phyloP scores from a whole-genome alignment of 768 basidiomycete species.

The Infundibulicybe gibba region DNA sequence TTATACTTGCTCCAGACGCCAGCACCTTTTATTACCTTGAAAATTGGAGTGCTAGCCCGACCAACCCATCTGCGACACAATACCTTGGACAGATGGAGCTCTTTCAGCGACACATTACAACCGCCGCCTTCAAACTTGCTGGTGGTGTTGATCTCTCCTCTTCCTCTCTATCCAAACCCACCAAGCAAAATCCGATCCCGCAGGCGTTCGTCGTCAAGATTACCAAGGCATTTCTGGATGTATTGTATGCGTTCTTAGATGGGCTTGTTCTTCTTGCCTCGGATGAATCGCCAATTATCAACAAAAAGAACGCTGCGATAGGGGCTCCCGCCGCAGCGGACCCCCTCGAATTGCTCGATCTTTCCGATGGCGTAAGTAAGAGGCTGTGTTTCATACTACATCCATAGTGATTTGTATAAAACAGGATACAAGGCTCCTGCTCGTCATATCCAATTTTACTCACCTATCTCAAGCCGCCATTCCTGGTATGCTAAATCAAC shows the following conservation, averaged over 20 bases:
- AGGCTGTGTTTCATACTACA: slow-evolving; percentile 17
- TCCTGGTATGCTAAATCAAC: slow-evolving; percentile 75
- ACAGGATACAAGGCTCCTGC: slow-evolving; percentile 84
- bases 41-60: slow-evolving; percentile 69
- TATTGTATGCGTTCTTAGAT: slow-evolving; percentile 81
- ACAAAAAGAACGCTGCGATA: slow-evolving; percentile 30
- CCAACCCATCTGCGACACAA: slow-evolving; percentile 62
- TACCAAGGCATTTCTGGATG: slow-evolving; percentile 81
- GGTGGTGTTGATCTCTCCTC: slow-evolving; percentile 61
- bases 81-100: slow-evolving; percentile 76
- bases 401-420: neutral
- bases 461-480: slow-evolving; percentile 68
- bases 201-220: slow-evolving; percentile 69
- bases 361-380: slow-evolving; percentile 50
- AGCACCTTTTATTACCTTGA: slow-evolving; percentile 81
- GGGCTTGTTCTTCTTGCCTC: slow-evolving; percentile 80
- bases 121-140: slow-evolving; percentile 75
- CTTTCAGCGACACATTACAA: slow-evolving; percentile 78
- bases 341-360: slow-evolving; percentile 53
- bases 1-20: slow-evolving; percentile 54
- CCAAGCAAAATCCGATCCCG: slow-evolving; percentile 60
- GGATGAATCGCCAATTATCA: slow-evolving; percentile 54
- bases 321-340: slow-evolving; percentile 33
- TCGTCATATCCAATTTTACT: slow-evolving; percentile 87
- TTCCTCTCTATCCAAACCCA: slow-evolving; percentile 43